These are phyloP conservation scores for Mimosa pudica DNA, from an alignment of 306 rosid genomes.

Conservation along the genomic window DNA sequence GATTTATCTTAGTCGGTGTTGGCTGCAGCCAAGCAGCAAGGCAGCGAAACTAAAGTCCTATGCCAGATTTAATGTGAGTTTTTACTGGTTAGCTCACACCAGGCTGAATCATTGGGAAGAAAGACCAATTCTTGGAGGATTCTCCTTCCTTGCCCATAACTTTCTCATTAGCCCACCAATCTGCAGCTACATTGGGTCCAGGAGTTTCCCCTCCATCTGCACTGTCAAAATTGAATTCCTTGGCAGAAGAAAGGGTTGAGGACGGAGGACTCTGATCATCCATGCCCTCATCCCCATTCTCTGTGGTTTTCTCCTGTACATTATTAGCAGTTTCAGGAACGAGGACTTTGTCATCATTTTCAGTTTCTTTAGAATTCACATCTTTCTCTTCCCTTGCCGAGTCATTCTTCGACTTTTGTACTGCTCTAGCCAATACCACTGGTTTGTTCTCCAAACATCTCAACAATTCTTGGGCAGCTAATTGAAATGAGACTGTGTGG, in stretches of 20 bases:
- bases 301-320: constrained; percentile 36
- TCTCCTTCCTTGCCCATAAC: constrained; percentile 59
- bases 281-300: constrained; percentile 41
- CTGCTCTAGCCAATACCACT: constrained; percentile 37
- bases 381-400: constrained; percentile 34
- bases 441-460: constrained; percentile 44
- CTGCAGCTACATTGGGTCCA: constrained; percentile 51
- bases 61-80: constrained; percentile 26
- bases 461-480: constrained; percentile 37
- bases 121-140: constrained; percentile 67
- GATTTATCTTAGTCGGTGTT: constrained; percentile 36
- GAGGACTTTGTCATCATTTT: constrained; percentile 20
- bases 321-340: constrained; percentile 48
- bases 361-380: constrained; percentile 33
- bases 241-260: constrained; percentile 62
- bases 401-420: constrained; percentile 34
- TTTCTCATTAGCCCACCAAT: constrained; percentile 95
- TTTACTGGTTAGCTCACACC: constrained; percentile 50
- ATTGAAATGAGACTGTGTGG: constrained; percentile 50
- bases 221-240: constrained; percentile 84
- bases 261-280: constrained; percentile 57
- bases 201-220: constrained; percentile 75
- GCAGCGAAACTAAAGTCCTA: constrained; percentile 36
- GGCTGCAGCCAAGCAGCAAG: constrained; percentile 24
- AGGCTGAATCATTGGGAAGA: constrained; percentile 78